phyloP scores from a whole-genome alignment of 306 rosid species.

The Cicer bijugum region DNA sequence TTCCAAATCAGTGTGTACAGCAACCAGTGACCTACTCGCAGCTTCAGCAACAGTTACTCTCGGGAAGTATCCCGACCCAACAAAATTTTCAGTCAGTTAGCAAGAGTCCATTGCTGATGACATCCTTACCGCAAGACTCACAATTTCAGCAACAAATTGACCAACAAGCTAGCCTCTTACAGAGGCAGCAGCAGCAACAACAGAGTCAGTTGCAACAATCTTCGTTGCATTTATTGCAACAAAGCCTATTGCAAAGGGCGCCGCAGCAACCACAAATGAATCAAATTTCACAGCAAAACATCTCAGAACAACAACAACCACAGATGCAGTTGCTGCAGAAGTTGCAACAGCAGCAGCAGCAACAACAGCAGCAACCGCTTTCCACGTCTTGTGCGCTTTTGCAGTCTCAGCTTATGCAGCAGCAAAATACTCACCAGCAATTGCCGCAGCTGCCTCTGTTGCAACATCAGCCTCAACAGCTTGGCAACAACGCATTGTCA shows the following conservation, averaged over 20 bases:
- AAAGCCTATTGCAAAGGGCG: constrained; percentile 69
- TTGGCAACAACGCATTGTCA: constrained; percentile 62
- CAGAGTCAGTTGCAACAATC: constrained; percentile 70
- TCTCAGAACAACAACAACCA: constrained; percentile 81
- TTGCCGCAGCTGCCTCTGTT: constrained; percentile 62
- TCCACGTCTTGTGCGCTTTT: constrained; percentile 62
- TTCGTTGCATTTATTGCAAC: constrained; percentile 74
- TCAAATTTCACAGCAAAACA: constrained; percentile 62
- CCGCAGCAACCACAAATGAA: constrained; percentile 68
- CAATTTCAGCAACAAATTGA: constrained; percentile 83
- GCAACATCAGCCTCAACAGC: constrained; percentile 73
- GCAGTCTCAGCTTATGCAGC: constrained; percentile 79
- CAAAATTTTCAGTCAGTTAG: constrained; percentile 58
- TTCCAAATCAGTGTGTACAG: constrained; percentile 65
- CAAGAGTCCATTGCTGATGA: constrained; percentile 61
- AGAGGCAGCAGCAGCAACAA: constrained; percentile 81
- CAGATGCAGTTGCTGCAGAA: constrained; percentile 82
- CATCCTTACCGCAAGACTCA: constrained; percentile 68
- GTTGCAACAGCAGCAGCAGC: constrained; percentile 63
- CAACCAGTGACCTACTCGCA: constrained; percentile 69
- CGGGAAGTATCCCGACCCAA: constrained; percentile 69
- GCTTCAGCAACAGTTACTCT: constrained; percentile 77
- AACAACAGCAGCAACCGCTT: constrained; percentile 59
- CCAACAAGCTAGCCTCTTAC: constrained; percentile 63
- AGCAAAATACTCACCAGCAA: constrained; percentile 68